Evolutionary conservation across 768 basidiomycete genomes (phyloP), one percentile per base, ranked within the genome.

Genomic region (Rhizopogon vinicolor): DNA sequence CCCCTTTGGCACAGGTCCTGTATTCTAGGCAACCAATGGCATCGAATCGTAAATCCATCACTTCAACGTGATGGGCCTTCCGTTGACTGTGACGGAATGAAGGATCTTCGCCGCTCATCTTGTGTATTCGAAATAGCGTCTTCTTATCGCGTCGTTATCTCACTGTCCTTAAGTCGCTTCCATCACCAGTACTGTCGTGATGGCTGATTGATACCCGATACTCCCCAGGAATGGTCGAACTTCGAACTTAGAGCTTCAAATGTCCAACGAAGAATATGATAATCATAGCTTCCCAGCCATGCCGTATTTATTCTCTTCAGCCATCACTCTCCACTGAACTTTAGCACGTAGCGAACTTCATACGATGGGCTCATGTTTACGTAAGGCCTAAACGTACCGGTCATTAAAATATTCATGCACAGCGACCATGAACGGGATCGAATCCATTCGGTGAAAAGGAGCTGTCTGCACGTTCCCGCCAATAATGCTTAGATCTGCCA

Each of bases 321-420:
- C 9, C 28, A 28, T 16, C 16, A 10, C 18, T 41, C n/a, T 19
- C 41, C 9, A 18, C 10, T 10, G 43, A 44, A 25, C 16, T 29
- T 44, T 41, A 41, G 16, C 40, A n/a, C n/a, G 40, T 12, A 41
- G 28, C 28, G 8, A 29, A 16, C 28, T 40, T 55, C 48, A 35
- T 50, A 28, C 18, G 10, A 51, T 19, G 10, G 29, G 16, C 18
- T 28, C 40, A 41, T 45, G 10, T 33, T 44, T 18, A 46, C 22
- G 50, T 51, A 33, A 52, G 41, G 31, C 28, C 42, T 31, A 16
- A 19, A 22, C 3, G 4, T 42, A 51, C 52, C 65, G 65, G 64
- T 67, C 58, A 67, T 65, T 65, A 60, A 65, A 56, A 29, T 45
- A 33, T 51, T 51, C 41, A 49, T 14, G 18, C 44, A 59, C 43